Percentiles rank a stretch among this genome's conserved stretches.
Conservation (phyloP, 257 asterid genomes). For the Lantana camara region DNA sequence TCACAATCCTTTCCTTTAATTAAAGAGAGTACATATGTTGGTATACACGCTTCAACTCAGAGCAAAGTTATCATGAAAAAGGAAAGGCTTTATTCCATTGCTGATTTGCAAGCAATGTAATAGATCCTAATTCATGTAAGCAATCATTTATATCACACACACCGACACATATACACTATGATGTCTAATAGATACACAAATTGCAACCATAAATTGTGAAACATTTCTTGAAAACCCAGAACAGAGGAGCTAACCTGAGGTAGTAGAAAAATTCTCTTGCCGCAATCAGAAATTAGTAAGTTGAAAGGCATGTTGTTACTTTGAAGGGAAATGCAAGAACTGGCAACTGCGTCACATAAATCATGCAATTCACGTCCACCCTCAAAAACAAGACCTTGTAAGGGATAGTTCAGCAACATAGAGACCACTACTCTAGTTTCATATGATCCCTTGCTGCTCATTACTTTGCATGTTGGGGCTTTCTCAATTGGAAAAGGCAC, state of each 20-base stretch:
- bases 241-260: constrained; percentile 59
- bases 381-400: constrained; percentile 64
- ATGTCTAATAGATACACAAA: not conserved
- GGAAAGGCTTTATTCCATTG: no score
- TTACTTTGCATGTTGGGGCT: constrained; percentile 48
- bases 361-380: constrained; percentile 48
- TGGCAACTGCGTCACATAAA: constrained; percentile 55
- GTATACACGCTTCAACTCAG: not conserved
- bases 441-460: constrained; percentile 45
- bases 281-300: constrained; percentile 61
- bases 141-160: no score
- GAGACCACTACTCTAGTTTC: constrained; percentile 54
- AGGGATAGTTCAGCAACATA: constrained; percentile 60
- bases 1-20: not conserved
- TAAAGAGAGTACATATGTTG: not conserved
- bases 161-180: not conserved
- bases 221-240: not conserved
- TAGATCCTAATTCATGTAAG: not conserved
- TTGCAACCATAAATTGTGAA: not conserved
- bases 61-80: not conserved
- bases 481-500: constrained; percentile 70
- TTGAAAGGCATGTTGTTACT: constrained; percentile 63
- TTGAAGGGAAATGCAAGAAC: constrained; percentile 62
- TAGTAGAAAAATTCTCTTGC: constrained; percentile 58
- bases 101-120: not conserved